phyloP scores from a whole-genome alignment of 2,329 filamentous ascomycete species.

The Stagonosporopsis tanaceti region DNA sequence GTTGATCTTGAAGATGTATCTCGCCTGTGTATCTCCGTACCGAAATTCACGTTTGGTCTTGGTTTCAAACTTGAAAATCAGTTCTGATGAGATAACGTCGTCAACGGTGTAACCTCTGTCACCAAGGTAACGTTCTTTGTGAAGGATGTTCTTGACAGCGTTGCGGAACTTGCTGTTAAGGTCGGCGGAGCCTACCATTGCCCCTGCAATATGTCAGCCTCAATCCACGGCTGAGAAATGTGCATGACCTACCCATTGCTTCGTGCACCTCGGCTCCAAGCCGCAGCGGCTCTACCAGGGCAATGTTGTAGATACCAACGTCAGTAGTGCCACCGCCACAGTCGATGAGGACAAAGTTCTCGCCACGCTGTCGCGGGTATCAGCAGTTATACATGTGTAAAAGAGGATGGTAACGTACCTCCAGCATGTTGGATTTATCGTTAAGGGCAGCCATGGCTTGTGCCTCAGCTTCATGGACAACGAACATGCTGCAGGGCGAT shows the following conservation, averaged over 20 bases:
- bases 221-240: no score
- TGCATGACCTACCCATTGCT: slow-evolving; percentile 16
- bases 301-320: slow-evolving; percentile 17
- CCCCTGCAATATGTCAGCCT: slow-evolving; percentile 5
- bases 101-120: slow-evolving; percentile 4
- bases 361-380: slow-evolving; percentile 4
- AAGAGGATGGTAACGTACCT: background rate
- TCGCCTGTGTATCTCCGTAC: background rate
- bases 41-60: slow-evolving; percentile 15
- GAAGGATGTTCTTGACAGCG: slow-evolving; percentile 1
- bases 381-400: background rate
- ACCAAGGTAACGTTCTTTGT: slow-evolving; percentile 12
- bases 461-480: slow-evolving; percentile 32
- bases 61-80: slow-evolving; percentile 24
- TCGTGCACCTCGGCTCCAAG: slow-evolving; percentile 16
- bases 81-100: slow-evolving; percentile 14
- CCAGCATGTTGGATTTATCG: background rate
- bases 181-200: slow-evolving; percentile 4
- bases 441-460: slow-evolving; percentile 20
- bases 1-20: slow-evolving; percentile 5
- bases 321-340: slow-evolving; percentile 28
- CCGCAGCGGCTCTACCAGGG: slow-evolving; percentile 18
- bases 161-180: slow-evolving; percentile 19
- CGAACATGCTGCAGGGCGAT: slow-evolving; percentile 18
- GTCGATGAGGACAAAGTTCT: slow-evolving; percentile 23